A percentile compares a stretch with the other conserved stretches of the same genome.
These are phyloP conservation scores for Polyporus tsugae DNA, from an alignment of 1,284 basidiomycete species.

Conservation along the genomic window DNA sequence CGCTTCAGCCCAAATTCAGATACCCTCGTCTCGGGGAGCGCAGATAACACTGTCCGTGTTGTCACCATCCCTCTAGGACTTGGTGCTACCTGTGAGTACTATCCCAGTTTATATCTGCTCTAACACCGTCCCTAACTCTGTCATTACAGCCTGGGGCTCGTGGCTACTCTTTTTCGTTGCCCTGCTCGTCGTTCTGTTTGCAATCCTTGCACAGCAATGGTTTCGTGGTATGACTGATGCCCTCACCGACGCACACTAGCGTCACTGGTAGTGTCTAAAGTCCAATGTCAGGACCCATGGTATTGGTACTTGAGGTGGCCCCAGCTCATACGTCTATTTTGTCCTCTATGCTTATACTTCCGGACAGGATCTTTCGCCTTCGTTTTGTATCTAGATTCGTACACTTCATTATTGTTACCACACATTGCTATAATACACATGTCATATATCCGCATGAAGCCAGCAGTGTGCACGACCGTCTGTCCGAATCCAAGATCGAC, in stretches of 20 bases:
- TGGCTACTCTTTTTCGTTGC: conserved; percentile 46
- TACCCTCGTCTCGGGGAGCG: conserved; percentile 91
- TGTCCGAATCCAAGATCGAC: not conserved
- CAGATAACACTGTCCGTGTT: conserved; percentile 89
- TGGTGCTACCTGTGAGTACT: conserved; percentile 60
- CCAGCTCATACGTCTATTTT: not conserved
- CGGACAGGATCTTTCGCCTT: conserved; percentile 18
- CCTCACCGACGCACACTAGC: not conserved
- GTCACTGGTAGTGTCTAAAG: not conserved
- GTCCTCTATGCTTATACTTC: conserved; percentile 28
- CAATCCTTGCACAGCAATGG: conserved; percentile 44
- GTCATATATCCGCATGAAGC: not conserved
- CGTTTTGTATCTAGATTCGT: conserved; percentile 27
- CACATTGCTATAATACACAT: conserved; percentile 25
- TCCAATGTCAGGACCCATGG: not conserved
- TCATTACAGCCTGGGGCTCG: conserved; percentile 42
- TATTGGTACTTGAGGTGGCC: not conserved
- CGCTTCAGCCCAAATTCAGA: conserved; percentile 86
- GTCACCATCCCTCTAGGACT: conserved; percentile 74
- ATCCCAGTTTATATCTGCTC: not conserved
- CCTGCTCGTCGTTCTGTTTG: conserved; percentile 46
- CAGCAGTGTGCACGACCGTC: conserved; percentile 12
- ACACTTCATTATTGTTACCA: conserved; percentile 7
- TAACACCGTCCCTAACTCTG: conserved; percentile 14
- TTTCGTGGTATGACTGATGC: conserved; percentile 28